A percentile compares a stretch with the other conserved stretches of the same genome.
Evolutionary conservation across 441 rosid species (phyloP).

Genomic region (Metrosideros polymorpha): DNA sequence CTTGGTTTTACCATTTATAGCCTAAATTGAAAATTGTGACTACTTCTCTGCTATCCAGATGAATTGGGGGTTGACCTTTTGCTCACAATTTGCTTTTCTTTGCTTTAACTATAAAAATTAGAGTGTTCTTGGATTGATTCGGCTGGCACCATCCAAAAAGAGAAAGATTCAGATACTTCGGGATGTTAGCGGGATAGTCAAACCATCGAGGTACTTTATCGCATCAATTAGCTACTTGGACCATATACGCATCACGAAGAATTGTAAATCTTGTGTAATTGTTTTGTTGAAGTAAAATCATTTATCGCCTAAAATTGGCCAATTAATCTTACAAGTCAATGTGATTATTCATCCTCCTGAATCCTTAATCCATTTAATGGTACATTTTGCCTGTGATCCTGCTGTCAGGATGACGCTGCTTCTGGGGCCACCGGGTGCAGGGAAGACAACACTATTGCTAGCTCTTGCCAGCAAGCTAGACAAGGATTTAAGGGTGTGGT

Average conservation of each 20-base stretch:
- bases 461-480: slow-evolving; percentile 79
- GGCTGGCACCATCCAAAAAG: slow-evolving; percentile 61
- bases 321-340: neutral
- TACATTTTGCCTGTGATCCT: neutral
- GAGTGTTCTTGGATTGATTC: slow-evolving; percentile 44
- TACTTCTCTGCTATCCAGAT: neutral
- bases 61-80: neutral
- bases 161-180: slow-evolving; percentile 55
- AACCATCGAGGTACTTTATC: slow-evolving; percentile 64
- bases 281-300: neutral
- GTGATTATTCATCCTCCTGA: neutral
- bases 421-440: slow-evolving; percentile 87
- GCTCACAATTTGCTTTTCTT: neutral
- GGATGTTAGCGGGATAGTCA: slow-evolving; percentile 52
- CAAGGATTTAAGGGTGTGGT: slow-evolving; percentile 32
- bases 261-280: neutral
- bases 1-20: neutral
- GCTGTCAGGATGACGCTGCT: slow-evolving; percentile 66
- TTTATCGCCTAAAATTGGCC: neutral
- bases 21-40: neutral
- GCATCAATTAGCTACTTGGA: neutral
- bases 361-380: neutral
- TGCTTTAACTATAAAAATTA: slow-evolving; percentile 1
- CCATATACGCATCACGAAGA: neutral
- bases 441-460: slow-evolving; percentile 66